Base-by-base conservation (phyloP, 2,329 filamentous ascomycete genomes). In the Fusarium sp. region DNA sequence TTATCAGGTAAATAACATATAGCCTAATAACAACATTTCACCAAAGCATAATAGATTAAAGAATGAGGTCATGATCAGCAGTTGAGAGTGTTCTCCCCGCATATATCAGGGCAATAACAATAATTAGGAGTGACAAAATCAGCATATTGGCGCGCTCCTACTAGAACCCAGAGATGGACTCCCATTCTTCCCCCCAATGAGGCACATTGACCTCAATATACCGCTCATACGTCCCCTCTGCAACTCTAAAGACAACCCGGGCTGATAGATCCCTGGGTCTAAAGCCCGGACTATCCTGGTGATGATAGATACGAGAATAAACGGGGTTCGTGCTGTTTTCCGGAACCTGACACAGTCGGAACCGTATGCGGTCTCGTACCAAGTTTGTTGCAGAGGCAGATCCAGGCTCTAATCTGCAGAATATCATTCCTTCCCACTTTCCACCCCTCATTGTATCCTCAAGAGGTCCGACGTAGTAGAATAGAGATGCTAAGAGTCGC, bases 401-500 rank as follows among this genome's bases (percentile, higher is more conserved):
- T 13, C 35, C 35, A 5, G 48, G 6, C 3, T 52, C 48, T 6
- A 52, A 11, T 42, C 48, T 52, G 24, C 48, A 52, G 15, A 53
- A 44, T 16, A 53, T 20, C 2, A 6, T 44, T 8, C 49, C 37
- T 6, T 6, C 9, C 2, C 0, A n/a, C 13, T 2, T 44, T 0
- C 37, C 49, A 4, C 9, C 28, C 2, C 16, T 10, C 49, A 53
- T 33, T 6, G 49, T 53, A 4, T 8, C n/a, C 21, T 53, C 20
- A 0, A 53, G 38, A 9, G 49, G 26, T 1, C 49, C 49, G 9
- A 58, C 48, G 23, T 44, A 69, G 46, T 63, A 69, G 29, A 67
- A 69, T 2, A 69, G 3, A 4, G 58, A 53, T 8, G 55, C 50
- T 1, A 57, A 8, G 7, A 69, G 63, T 3, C 58, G 55, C 4